These are phyloP conservation scores for Penicillium coprophilum DNA, from an alignment of 495 filamentous ascomycete species.

Conservation along the genomic window DNA sequence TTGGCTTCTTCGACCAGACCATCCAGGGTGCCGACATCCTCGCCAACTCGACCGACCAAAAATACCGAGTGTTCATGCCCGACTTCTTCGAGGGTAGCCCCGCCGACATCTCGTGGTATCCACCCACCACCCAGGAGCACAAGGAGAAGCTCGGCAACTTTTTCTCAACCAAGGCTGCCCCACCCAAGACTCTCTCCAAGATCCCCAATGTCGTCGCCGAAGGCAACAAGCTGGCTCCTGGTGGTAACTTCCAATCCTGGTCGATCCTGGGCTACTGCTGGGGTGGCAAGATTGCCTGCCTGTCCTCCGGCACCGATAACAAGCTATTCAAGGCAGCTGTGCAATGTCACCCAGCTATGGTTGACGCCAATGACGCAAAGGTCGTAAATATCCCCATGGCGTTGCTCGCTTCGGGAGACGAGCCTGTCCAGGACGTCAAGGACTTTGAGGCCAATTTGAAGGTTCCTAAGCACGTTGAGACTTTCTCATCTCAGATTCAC, in stretches of 20 bases:
- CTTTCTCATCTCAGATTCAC: conserved; percentile 77
- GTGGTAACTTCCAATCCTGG: conserved; percentile 64
- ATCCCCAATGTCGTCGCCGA: conserved; percentile 61
- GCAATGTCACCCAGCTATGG: conserved; percentile 83
- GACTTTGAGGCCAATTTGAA: conserved; percentile 67
- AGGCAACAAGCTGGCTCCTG: conserved; percentile 47
- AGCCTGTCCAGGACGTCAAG: conserved; percentile 64
- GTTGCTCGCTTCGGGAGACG: conserved; percentile 68
- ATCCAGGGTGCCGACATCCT: conserved; percentile 60
- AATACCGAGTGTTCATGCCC: conserved; percentile 59
- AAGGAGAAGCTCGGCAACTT: conserved; percentile 70
- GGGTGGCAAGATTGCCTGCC: conserved; percentile 80
- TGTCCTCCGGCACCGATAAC: conserved; percentile 55
- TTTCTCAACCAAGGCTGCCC: conserved; percentile 68
- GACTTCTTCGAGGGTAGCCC: conserved; percentile 56
- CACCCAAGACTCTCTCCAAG: conserved; percentile 59
- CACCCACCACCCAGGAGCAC: conserved; percentile 80
- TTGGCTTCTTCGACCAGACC: conserved; percentile 56
- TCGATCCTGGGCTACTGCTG: conserved; percentile 92
- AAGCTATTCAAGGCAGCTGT: conserved; percentile 67
- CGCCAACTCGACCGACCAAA: conserved; percentile 44
- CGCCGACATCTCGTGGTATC: conserved; percentile 56
- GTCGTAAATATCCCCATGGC: conserved; percentile 62
- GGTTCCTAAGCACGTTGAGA: conserved; percentile 73
- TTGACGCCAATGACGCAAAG: conserved; percentile 70